Conservation (phyloP, 2,329 filamentous ascomycete species). For the Fusarium sp. region DNA sequence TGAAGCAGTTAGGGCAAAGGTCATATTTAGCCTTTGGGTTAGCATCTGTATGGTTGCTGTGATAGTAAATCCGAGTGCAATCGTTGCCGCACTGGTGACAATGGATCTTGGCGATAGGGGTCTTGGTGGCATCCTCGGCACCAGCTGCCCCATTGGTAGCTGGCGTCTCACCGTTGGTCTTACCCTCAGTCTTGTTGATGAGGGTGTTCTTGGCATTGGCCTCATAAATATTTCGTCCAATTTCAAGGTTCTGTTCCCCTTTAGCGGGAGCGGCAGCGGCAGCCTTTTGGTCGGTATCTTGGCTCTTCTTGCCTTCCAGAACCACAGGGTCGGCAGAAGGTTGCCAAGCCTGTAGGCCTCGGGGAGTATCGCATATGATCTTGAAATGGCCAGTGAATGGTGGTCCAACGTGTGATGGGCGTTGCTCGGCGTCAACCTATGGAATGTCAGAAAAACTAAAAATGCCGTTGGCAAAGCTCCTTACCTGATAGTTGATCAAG, state of each 20-base stretch:
- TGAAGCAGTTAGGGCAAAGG: constrained; percentile 89
- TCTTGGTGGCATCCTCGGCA: constrained; percentile 71
- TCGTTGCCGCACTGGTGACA: constrained; percentile 94
- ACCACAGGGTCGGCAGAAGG: constrained; percentile 80
- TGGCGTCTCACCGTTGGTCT: constrained; percentile 78
- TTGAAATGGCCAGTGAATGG: constrained; percentile 98
- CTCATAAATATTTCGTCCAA: constrained; percentile 95
- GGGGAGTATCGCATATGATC: constrained; percentile 93
- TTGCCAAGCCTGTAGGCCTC: constrained; percentile 94
- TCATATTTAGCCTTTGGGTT: constrained; percentile 80
- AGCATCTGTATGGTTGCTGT: constrained; percentile 65
- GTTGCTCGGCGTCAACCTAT: constrained; percentile 93
- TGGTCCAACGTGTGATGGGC: constrained; percentile 93
- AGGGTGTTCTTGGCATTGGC: constrained; percentile 81
- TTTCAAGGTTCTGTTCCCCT: constrained; percentile 87
- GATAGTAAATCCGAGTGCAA: constrained; percentile 74
- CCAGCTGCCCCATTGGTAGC: constrained; percentile 70
- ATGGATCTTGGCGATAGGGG: constrained; percentile 74
- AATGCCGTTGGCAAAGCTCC: not conserved
- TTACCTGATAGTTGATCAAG: constrained; percentile 96
- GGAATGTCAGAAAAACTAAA: constrained; percentile 42
- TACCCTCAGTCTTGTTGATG: constrained; percentile 74
- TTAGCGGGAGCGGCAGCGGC: constrained; percentile 73
- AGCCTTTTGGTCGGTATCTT: constrained; percentile 78
- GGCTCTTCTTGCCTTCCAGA: constrained; percentile 66